Evolutionary conservation across 202 grass and related monocot species (phyloP).

Genomic region (Sporobolus alterniflorus): DNA sequence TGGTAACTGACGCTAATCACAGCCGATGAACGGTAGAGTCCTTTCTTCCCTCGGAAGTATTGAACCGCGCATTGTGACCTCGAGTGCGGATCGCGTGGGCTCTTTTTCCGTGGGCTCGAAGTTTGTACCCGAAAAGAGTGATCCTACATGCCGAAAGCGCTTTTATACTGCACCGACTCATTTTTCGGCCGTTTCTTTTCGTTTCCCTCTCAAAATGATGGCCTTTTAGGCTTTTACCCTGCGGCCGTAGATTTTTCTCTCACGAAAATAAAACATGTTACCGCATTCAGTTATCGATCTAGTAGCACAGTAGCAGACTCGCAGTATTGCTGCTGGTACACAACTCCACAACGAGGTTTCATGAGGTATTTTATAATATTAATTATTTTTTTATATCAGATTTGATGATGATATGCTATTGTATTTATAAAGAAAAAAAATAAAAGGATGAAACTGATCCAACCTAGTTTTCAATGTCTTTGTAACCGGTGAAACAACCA

Average conservation of each 20-base stretch:
- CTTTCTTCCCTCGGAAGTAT: not conserved
- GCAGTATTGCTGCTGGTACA: not conserved
- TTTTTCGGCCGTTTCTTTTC: not conserved
- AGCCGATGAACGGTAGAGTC: too few relatives aligned
- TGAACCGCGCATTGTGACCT: not conserved
- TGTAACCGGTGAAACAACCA: too few relatives aligned
- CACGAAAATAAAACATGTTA: not conserved
- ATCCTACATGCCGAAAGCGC: conserved; percentile 13
- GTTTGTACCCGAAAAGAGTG: not conserved
- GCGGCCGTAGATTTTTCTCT: not conserved
- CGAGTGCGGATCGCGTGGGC: not conserved
- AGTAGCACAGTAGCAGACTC: not conserved
- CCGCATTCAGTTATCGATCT: not conserved
- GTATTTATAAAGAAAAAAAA: too few relatives aligned
- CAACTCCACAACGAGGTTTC: too few relatives aligned
- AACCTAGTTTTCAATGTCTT: too few relatives aligned
- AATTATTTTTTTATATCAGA: too few relatives aligned
- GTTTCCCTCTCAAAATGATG: not conserved
- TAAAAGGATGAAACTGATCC: too few relatives aligned
- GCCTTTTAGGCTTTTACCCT: not conserved
- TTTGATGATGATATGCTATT: too few relatives aligned
- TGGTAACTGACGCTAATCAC: too few relatives aligned
- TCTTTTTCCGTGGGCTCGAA: not conserved
- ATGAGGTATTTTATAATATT: too few relatives aligned
- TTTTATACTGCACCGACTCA: not conserved